Evolutionary conservation across 352 stramenopile species (phyloP), one percentile per base, ranked within the genome.

Genomic region (Pythium myriotylum): DNA sequence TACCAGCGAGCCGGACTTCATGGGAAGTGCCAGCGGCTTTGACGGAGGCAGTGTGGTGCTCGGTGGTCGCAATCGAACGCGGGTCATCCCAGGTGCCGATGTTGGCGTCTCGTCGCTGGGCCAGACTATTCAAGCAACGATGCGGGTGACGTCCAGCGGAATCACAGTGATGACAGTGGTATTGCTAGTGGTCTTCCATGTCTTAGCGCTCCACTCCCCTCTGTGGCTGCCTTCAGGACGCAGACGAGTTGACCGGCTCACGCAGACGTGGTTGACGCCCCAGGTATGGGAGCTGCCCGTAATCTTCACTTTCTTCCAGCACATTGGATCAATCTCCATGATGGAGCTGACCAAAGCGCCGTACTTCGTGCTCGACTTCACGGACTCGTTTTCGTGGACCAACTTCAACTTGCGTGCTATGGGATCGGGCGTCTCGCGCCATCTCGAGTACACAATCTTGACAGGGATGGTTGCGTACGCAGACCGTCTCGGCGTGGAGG

Each of bases 341-440:
- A 65, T 88, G n/a, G 79, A 85, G 47, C 61, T 90, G 13, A 84
- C 76, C 14, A 91, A 91, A 50, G 77, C 82, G n/a, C 84, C 84
- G 53, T 79, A 90, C 56, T 79, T 89, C 41, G 73, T 89, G 26
- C 54, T 91, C 33, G 77, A 89, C 52, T 92, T 91, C 39, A 84
- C 77, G 5, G 84, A 94, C 52, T 85, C 81, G 50, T 89, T 94
- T 57, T 83, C 82, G 12, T 94, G 81, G 65, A 68, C 73, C 3
- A 90, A 88, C 45, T 74, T 88, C 45, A 71, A 89, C 20, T 14
- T 59, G 10, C 17, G 47, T 8, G 42, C 54, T 1, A 51, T 39
- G 40, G 42, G 33, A 14, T 35, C 5, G 8, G 16, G 27, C 32
- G 17, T 71, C 17, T 16, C 33, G 22, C 56, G 67, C 2, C 67